Evolutionary conservation across 1,284 basidiomycete species (phyloP), one percentile per base, ranked within the genome.

Genomic region (Rhodotorula sp.): DNA sequence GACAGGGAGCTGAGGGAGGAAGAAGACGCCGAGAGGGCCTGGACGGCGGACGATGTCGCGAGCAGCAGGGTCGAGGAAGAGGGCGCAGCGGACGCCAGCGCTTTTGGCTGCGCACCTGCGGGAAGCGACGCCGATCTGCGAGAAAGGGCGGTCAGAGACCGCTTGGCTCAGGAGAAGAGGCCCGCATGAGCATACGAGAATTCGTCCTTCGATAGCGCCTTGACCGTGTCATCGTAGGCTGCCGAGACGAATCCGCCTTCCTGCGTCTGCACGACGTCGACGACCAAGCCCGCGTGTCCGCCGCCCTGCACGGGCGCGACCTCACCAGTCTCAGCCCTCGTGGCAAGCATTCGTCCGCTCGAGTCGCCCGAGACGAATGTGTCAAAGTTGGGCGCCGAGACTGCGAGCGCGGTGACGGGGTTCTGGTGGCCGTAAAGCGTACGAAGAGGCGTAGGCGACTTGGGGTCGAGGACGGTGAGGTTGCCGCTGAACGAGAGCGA

Each of bases 281-380:
- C 85, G 41, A 98, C 86, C 60, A 90, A 83, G 58, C 85, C 91
- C 7, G 87, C 84, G 80, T 95, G 93, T 0, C 89, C 87, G 1
- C 85, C 82, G 4, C 93, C 93, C 44, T 82, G 79, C 0, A 93
- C 71, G 3, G n/a, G 42, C 17, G 23, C 50, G 8, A 54, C 61
- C 10, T 50, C 57, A 3, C 60, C 68, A 84, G 83, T 44, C 81
- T 82, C 66, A 41, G 25, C 25, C 4, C 19, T 23, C 7, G 76
- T 59, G 19, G 84, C 77, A 79, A 90, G 91, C 3, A 91, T 83
- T 12, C 90, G 87, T 0, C 95, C 95, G 76, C 95, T 92, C 27
- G 91, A 91, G 1, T 90, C 89, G 19, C 93, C 93, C 0, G 88
- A 86, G 72, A 92, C 84, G 84, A 96, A 92, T 0, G 91, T 93